Base-by-base conservation (phyloP, 2,329 filamentous ascomycete genomes). In the Fonsecaea erecta region DNA sequence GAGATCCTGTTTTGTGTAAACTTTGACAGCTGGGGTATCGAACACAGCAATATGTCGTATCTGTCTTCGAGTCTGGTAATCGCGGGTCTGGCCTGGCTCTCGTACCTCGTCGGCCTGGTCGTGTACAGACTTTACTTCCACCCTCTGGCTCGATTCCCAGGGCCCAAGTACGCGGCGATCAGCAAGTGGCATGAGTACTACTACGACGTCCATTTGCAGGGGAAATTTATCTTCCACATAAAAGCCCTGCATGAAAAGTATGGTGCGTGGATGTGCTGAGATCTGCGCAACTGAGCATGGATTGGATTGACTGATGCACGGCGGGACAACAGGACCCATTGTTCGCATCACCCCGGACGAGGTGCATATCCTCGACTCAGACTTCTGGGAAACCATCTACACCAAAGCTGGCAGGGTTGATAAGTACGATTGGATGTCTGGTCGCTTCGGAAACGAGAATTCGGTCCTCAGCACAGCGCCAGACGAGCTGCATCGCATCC, bases 401-500 rank as follows among this genome's bases (percentile, higher is more conserved):
- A 69, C 70, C 0, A 68, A 63, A 43, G 54, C 54, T 5, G 54
- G 54, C 11, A 66, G 67, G 52, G 28, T 62, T 14, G 68, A 70
- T 59, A 70, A 68, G 48, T 70, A 62, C 57, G 58, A 43, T 16
- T 64, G 68, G 12, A 60, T 61, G 64, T 63, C 59, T 12, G 54
- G 60, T 11, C 52, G 58, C 8, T 65, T 68, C 43, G 64, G 52
- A 16, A 51, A 61, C 21, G 61, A 62, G 16, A 64, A 57, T 2
- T 57, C 65, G 6, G 62, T 57, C 16, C 37, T 59, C 2, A 64
- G 55, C 1, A 82, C 79, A 0, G 71, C 77, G n/a, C 68, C 73
- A 2, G 77, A 80, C 63, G 74, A 79, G 28, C 70, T 76, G 5
- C 81, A 83, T 66, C 77, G 78, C 1, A 71, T 74, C 16, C 77